A percentile compares a stretch with the other conserved stretches of the same genome.
Conservation (phyloP, 2,329 filamentous ascomycete genomes). For the Thyridium curvatum region DNA sequence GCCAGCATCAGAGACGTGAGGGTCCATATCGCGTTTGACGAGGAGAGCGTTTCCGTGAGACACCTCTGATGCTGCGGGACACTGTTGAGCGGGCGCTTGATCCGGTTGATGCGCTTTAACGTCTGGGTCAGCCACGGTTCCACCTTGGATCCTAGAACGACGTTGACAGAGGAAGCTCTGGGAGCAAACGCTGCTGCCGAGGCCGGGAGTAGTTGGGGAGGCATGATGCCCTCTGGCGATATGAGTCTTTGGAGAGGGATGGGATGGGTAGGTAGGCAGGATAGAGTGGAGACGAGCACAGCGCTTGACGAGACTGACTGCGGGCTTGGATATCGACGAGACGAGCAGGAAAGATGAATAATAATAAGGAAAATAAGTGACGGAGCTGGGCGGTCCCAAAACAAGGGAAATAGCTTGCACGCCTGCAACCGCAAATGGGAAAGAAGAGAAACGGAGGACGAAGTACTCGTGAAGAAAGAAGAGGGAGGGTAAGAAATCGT, state of each 20-base stretch:
- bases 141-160: slow-evolving; percentile 86
- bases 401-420: slow-evolving; percentile 54
- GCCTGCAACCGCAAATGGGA: slow-evolving; percentile 52
- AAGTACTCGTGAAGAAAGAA: slow-evolving; percentile 49
- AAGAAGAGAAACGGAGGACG: slow-evolving; percentile 55
- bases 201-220: slow-evolving; percentile 85
- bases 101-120: slow-evolving; percentile 90
- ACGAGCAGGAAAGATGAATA: slow-evolving; percentile 24
- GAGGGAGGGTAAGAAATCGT: slow-evolving; percentile 39
- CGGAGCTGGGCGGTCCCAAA: slow-evolving; percentile 48
- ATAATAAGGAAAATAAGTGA: slow-evolving; percentile 35
- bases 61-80: slow-evolving; percentile 93
- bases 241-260: slow-evolving; percentile 4
- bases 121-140: slow-evolving; percentile 97
- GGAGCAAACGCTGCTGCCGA: slow-evolving; percentile 96
- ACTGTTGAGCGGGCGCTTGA: slow-evolving; percentile 96
- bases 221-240: slow-evolving; percentile 56
- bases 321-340: slow-evolving; percentile 23
- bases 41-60: slow-evolving; percentile 89
- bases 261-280: slow-evolving; percentile 5
- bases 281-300: slow-evolving; percentile 31
- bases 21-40: slow-evolving; percentile 87
- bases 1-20: slow-evolving; percentile 88
- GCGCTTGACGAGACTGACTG: slow-evolving; percentile 32
- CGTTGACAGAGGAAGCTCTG: slow-evolving; percentile 81